Evolutionary conservation across 169 alveolate genomes (phyloP).

Genomic region (Perkinsus olseni): DNA sequence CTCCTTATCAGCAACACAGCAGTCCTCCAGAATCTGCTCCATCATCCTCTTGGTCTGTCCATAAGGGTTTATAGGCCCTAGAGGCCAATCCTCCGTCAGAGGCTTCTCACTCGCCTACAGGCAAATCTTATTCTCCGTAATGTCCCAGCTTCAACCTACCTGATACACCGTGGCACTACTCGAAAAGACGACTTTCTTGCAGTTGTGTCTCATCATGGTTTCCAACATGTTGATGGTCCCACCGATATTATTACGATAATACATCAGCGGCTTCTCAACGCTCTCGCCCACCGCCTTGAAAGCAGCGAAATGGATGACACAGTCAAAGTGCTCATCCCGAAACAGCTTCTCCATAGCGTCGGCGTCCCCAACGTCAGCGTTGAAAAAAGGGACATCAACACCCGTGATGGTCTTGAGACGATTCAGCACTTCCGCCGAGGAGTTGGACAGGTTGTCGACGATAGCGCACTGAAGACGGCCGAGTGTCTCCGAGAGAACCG

Average conservation of each 20-base stretch:
- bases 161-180: constrained; percentile 83
- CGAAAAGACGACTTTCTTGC: constrained; percentile 67
- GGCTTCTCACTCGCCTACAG: constrained; percentile 27
- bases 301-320: constrained; percentile 83
- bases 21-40: constrained; percentile 61
- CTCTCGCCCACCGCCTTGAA: constrained; percentile 83
- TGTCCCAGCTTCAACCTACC: constrained; percentile 19
- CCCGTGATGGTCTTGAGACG: constrained; percentile 53
- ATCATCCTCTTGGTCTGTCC: constrained; percentile 74
- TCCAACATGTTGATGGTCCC: constrained; percentile 64
- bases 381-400: constrained; percentile 48
- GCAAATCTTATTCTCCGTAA: background rate
- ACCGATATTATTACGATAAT: constrained; percentile 74
- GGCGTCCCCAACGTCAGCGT: constrained; percentile 57
- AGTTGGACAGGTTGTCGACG: constrained; percentile 51
- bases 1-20: constrained; percentile 25
- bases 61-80: constrained; percentile 75
- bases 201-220: constrained; percentile 55
- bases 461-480: constrained; percentile 20
- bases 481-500: background rate
- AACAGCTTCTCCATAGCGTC: constrained; percentile 47
- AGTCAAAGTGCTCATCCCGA: constrained; percentile 16
- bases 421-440: constrained; percentile 40
- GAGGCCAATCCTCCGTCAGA: constrained; percentile 40
- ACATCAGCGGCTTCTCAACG: constrained; percentile 69